Percentiles rank a stretch among this genome's conserved stretches.
Evolutionary conservation across 176 grass and related monocot species (phyloP).

Genomic region (Sorghum bicolor): Sorghum_bicolor_NCBIv3 NC_012870.2:9691001-9691500

Average conservation of each 20-base stretch:
- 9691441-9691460: no score
- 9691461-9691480: no score
- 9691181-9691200: background rate
- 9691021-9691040: background rate
- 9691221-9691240: background rate
- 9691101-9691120: background rate
- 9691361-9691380: background rate
- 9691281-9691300: background rate
- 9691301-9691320: background rate
- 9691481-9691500: no score
- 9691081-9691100: background rate
- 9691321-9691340: constrained; percentile 5
- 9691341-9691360: background rate
- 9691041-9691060: background rate
- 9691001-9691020: background rate
- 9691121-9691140: background rate
- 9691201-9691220: background rate
- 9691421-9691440: no score
- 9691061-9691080: background rate
- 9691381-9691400: background rate
- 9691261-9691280: background rate
- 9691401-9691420: constrained; percentile 15
- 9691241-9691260: background rate
- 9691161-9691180: background rate
- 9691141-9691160: background rate